phyloP scores from a whole-genome alignment of 176 grass and related monocot genomes.

The Triticum urartu region DNA sequence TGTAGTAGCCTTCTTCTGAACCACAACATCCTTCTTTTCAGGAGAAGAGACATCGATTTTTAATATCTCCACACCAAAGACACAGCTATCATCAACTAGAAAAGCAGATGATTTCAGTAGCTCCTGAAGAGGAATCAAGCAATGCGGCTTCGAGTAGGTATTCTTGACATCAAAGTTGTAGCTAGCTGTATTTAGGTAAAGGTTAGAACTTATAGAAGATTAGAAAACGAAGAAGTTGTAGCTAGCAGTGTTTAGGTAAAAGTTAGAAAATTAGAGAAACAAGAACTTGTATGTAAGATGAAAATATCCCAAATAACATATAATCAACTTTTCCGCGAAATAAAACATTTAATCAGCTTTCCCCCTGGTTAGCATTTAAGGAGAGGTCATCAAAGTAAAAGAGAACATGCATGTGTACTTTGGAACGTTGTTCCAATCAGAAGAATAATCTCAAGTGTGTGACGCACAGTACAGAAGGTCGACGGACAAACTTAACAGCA shows the following conservation, averaged over 20 bases:
- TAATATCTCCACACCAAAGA: too few species aligned
- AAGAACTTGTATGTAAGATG: neutral
- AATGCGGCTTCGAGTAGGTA: neutral
- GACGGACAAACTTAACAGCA: neutral
- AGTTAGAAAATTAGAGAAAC: neutral
- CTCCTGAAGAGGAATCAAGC: too few species aligned
- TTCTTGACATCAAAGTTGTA: neutral
- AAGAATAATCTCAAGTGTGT: neutral
- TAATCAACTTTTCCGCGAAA: neutral
- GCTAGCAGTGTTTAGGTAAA: neutral
- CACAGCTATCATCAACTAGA: conserved; percentile 17
- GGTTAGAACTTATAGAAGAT: too few species aligned
- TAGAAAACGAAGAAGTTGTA: too few species aligned
- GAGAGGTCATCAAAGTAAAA: neutral
- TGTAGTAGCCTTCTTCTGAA: too few species aligned
- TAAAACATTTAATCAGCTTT: too few species aligned
- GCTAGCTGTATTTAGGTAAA: neutral
- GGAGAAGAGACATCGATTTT: too few species aligned
- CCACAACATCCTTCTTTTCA: too few species aligned
- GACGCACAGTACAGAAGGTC: neutral
- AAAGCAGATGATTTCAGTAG: conserved; percentile 26
- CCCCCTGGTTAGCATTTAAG: neutral
- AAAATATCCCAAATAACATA: neutral
- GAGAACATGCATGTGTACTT: neutral
- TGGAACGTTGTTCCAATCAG: neutral